Evolutionary conservation across 345 rosid species (phyloP).

Genomic region (Cardamine resedifolia): DNA sequence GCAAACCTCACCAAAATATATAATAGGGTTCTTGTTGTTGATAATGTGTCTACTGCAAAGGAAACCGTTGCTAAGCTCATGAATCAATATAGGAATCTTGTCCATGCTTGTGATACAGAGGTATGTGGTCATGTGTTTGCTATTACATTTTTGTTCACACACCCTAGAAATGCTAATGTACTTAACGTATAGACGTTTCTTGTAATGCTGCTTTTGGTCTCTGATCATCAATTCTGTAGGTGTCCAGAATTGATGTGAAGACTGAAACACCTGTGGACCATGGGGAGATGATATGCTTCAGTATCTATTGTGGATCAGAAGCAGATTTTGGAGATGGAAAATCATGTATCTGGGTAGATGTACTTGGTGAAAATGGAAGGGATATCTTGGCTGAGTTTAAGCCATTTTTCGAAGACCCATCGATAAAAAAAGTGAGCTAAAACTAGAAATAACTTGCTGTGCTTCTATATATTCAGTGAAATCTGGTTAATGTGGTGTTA

Average conservation of each 20-base stretch:
- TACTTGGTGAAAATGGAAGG: conserved; percentile 79
- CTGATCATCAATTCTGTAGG: conserved; percentile 46
- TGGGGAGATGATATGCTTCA: conserved; percentile 87
- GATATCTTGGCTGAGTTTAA: conserved; percentile 65
- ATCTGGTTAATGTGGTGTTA: neutral
- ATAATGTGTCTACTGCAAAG: conserved; percentile 57
- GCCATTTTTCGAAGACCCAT: conserved; percentile 66
- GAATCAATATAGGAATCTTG: conserved; percentile 55
- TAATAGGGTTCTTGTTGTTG: conserved; percentile 59
- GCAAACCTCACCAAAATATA: conserved; percentile 59
- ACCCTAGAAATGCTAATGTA: conserved; percentile 1
- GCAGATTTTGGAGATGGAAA: conserved; percentile 89
- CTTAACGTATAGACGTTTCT: neutral
- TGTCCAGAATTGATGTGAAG: conserved; percentile 83
- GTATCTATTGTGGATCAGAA: conserved; percentile 77
- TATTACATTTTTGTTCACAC: conserved; percentile 5
- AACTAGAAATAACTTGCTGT: neutral
- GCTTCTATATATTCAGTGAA: neutral
- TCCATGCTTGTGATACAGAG: conserved; percentile 99
- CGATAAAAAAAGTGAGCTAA: conserved; percentile 65
- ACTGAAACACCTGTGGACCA: conserved; percentile 87
- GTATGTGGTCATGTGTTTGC: conserved; percentile 40
- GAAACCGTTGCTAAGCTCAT: conserved; percentile 63
- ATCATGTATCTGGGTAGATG: conserved; percentile 94
- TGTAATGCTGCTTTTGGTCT: neutral